Conservation (phyloP, 2,329 filamentous ascomycete genomes). For the Epicoccum sorghinum region DNA sequence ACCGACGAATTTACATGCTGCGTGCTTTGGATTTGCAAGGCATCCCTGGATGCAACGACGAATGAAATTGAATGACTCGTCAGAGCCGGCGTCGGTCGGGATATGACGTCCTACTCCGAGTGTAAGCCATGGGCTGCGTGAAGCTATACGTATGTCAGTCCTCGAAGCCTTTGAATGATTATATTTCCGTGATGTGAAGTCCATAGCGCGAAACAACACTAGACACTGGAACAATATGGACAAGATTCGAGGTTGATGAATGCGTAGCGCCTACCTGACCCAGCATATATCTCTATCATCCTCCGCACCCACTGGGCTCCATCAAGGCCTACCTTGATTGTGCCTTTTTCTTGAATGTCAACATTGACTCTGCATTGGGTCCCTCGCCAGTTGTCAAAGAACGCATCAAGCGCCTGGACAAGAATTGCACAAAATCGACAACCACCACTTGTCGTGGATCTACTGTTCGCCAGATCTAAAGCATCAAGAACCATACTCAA, state of each 20-base stretch:
- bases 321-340: slow-evolving; percentile 35
- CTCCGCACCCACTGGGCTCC: slow-evolving; percentile 30
- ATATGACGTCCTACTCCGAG: slow-evolving; percentile 39
- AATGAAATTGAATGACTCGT: slow-evolving; percentile 43
- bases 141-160: slow-evolving; percentile 18
- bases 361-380: slow-evolving; percentile 27
- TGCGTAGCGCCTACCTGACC: slow-evolving; percentile 29
- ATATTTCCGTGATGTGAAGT: not conserved
- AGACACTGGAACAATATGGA: not conserved
- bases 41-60: slow-evolving; percentile 41
- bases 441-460: slow-evolving; percentile 20
- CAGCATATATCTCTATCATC: slow-evolving; percentile 36
- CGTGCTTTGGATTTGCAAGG: slow-evolving; percentile 39
- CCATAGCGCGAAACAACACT: not conserved
- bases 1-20: slow-evolving; percentile 27
- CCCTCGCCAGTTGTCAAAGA: slow-evolving; percentile 36
- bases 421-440: slow-evolving; percentile 41
- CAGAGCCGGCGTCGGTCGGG: slow-evolving; percentile 38
- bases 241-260: not conserved
- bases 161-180: not conserved
- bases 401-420: slow-evolving; percentile 35
- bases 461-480: slow-evolving; percentile 26
- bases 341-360: slow-evolving; percentile 35
- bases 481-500: slow-evolving; percentile 37
- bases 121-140: slow-evolving; percentile 39